phyloP scores from a whole-genome alignment of 1,139 yeast species.

The Yamadazyma siamensis region DNA sequence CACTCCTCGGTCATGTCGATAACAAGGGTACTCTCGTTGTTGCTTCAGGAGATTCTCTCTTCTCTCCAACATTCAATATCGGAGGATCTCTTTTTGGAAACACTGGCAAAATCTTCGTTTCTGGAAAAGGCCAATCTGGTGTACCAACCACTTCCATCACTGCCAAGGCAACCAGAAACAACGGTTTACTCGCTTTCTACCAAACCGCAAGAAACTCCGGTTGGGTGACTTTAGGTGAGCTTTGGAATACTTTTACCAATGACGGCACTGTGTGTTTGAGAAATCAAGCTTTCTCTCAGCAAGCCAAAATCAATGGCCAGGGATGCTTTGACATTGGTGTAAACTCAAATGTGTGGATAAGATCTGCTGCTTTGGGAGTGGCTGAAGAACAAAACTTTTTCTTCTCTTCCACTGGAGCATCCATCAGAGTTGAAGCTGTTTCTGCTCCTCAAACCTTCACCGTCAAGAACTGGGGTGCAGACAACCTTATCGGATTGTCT shows the following conservation, averaged over 20 bases:
- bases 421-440: conserved; percentile 16
- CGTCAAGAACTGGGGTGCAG: conserved; percentile 23
- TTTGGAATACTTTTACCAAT: conserved; percentile 13
- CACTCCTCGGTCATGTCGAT: conserved; percentile 4
- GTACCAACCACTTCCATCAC: conserved; percentile 17
- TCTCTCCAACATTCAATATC: conserved; percentile 12
- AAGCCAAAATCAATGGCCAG: conserved; percentile 15
- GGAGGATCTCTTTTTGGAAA: conserved; percentile 11
- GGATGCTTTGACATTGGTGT: conserved; percentile 21
- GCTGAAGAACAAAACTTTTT: conserved; percentile 15
- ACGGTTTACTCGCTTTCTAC: conserved; percentile 23
- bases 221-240: conserved; percentile 19
- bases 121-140: conserved; percentile 11
- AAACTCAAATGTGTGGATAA: conserved; percentile 15
- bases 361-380: conserved; percentile 12
- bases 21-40: conserved; percentile 13
- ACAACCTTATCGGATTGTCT: conserved; percentile 19
- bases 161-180: conserved; percentile 21
- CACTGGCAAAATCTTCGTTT: conserved; percentile 13
- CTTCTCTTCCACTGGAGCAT: conserved; percentile 15
- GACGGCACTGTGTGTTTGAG: conserved; percentile 20
- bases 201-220: conserved; percentile 22
- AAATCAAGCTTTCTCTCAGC: conserved; percentile 18
- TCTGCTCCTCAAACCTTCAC: conserved; percentile 18
- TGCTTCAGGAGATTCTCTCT: conserved; percentile 9